Conservation (phyloP, 2,329 filamentous ascomycete genomes). For the Fusarium robinianum region DNA sequence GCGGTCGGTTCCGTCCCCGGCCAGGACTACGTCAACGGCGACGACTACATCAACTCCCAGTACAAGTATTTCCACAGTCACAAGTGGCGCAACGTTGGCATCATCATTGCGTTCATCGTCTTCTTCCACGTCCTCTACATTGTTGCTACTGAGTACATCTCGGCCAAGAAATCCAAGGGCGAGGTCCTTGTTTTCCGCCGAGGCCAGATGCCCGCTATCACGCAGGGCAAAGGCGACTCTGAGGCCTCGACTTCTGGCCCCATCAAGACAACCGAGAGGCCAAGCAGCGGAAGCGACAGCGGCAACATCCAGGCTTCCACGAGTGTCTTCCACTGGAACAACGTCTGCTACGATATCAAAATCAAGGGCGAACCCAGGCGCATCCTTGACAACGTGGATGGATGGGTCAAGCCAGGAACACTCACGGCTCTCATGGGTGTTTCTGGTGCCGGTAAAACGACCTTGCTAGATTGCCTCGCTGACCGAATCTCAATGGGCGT, state of each 20-base stretch:
- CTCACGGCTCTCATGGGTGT: slow-evolving; percentile 70
- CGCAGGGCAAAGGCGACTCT: slow-evolving; percentile 26
- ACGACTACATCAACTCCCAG: slow-evolving; percentile 50
- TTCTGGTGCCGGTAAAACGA: slow-evolving; percentile 62
- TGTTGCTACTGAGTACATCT: slow-evolving; percentile 52
- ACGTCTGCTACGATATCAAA: slow-evolving; percentile 75
- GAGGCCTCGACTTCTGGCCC: slow-evolving; percentile 30
- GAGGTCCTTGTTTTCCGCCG: slow-evolving; percentile 64
- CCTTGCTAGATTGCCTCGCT: slow-evolving; percentile 65
- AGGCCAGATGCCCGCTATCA: slow-evolving; percentile 37
- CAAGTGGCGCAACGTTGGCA: slow-evolving; percentile 62
- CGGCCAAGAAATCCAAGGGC: slow-evolving; percentile 60
- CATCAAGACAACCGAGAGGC: slow-evolving; percentile 28
- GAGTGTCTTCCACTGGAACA: slow-evolving; percentile 68
- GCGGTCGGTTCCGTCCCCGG: slow-evolving; percentile 55
- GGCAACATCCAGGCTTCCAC: slow-evolving; percentile 35
- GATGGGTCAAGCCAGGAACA: slow-evolving; percentile 76
- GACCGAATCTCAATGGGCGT: slow-evolving; percentile 75
- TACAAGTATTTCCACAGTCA: slow-evolving; percentile 55
- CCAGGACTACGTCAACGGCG: slow-evolving; percentile 49
- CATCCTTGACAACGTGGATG: slow-evolving; percentile 72
- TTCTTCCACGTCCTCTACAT: slow-evolving; percentile 56
- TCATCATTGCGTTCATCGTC: slow-evolving; percentile 56
- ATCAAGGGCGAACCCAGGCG: slow-evolving; percentile 67
- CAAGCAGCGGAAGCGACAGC: slow-evolving; percentile 1